Evolutionary conservation across 1,284 basidiomycete genomes (phyloP).

Genomic region (Apiotrichum siamense): DNA sequence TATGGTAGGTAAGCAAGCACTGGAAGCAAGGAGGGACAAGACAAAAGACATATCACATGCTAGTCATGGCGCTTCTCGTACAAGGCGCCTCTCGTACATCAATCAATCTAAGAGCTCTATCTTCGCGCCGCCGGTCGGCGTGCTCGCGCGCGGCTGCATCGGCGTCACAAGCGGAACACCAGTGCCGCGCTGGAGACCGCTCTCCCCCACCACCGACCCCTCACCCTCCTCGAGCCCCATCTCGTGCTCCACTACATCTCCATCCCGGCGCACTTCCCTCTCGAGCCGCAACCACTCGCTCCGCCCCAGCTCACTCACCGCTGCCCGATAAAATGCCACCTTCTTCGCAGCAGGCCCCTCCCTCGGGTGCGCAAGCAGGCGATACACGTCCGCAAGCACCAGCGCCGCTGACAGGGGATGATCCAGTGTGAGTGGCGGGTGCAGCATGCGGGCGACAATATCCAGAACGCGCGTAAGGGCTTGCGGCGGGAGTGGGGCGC

Average conservation of each 20-base stretch:
- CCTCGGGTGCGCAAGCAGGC: slow-evolving; percentile 16
- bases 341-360: slow-evolving; percentile 25
- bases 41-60: too few relatives aligned
- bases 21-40: too few relatives aligned
- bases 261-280: slow-evolving; percentile 23
- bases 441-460: slow-evolving; percentile 20
- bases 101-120: slow-evolving; percentile 10
- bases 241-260: slow-evolving; percentile 17
- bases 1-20: too few relatives aligned
- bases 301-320: slow-evolving; percentile 23
- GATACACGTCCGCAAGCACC: slow-evolving; percentile 32
- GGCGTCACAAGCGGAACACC: too few relatives aligned
- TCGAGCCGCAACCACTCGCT: slow-evolving; percentile 33
- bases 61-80: too few relatives aligned
- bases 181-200: neutral
- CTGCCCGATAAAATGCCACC: slow-evolving; percentile 37
- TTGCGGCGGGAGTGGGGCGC: slow-evolving; percentile 1
- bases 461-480: slow-evolving; percentile 25
- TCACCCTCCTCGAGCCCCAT: neutral
- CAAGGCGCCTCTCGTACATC: too few relatives aligned
- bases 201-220: neutral
- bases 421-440: slow-evolving; percentile 30
- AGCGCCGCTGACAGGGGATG: slow-evolving; percentile 22
- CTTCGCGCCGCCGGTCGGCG: neutral
- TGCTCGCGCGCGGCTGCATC: too few relatives aligned